Base-by-base conservation (phyloP, 345 rosid species). In the Salix udensis region DNA sequence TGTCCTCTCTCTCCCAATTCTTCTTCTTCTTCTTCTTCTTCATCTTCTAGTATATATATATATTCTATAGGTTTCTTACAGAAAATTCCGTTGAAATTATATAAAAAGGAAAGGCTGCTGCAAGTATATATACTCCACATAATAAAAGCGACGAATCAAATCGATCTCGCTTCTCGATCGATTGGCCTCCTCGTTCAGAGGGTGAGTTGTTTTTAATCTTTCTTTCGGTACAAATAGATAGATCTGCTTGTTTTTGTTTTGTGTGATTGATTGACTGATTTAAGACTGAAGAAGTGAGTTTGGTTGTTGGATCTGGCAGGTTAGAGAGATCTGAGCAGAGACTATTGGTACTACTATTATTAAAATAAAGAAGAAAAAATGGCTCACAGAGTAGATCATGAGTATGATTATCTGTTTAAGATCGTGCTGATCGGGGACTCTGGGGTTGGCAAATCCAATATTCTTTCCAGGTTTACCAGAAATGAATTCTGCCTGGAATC, bases 401-500 rank as follows among this genome's bases (percentile, higher is more conserved):
- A 58, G 28, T 58, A 58, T 58, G 62, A 58, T n/a, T 58, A 58
- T 58, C 62, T 58, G 28, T 58, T 58, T n/a, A 58, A 58, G 62
- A 58, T 58, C 26, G 62, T 58, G 62, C 62, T 58, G 62, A 58
- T 58, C 28, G 62, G 62, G 26, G 62, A 58, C 62, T 58, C 62
- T 58, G 62, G 62, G n/a, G 62, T 58, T 58, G 62, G 62, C 26
- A 58, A 58, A 58, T 58, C 62, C 62, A 58, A 58, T 58, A 58
- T 58, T 58, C 62, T 58, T 58, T 58, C 62, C 62, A 58, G 26
- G 62, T 58, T 58, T 58, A 58, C 62, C 28, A 58, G 62, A 58
- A 58, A 58, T 58, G 62, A 58, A 58, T 58, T 58, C 62, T 58
- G 62, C 62, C 10, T 58, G 62, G 62, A 58, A 58, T 58, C 62